Evolutionary conservation across 1,284 basidiomycete genomes (phyloP), one percentile per base, ranked within the genome.

Genomic region (Pseudozyma sp.): DNA sequence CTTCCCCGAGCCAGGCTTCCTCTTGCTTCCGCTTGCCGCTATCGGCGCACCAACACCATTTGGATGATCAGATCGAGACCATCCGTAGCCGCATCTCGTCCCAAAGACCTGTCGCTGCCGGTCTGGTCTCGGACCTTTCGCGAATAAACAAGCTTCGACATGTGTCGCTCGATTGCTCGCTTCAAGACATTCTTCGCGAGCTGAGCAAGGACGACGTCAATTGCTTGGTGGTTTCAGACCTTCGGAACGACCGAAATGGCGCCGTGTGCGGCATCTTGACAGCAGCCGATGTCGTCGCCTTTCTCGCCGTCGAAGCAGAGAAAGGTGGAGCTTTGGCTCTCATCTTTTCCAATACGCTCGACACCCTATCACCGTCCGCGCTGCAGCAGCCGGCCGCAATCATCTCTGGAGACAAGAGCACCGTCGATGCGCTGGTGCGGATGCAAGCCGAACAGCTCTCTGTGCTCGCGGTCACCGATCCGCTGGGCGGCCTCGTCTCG

Each of bases 341-440:
- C 10, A 31, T 55, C n/a, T 51, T 75, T 29, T 45, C 56, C 34
- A 33, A 35, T 19, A 42, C 48, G 7, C 51, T 75, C 16, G 64
- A 71, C 11, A 35, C 33, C 13, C 55, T 61, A 14, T 35, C 54
- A 14, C 11, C 44, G n/a, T 33, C 54, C 0, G 46, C 33, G 14
- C 46, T 51, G 34, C 71, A 56, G 31, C 58, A 67, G 45, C 67
- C 64, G 1, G 60, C 66, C 16, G 54, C 54, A 5, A 54, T 59
- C 31, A 75, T 75, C 50, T 62, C 66, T 3, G 63, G 72, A 17
- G 72, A 75, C 49, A 64, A 53, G 31, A 71, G 64, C 52, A 56
- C 61, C 24, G 49, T 71, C 17, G 72, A 75, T 42, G 72, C 72
- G 33, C 56, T 75, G 29, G 52, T 64, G 14, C 65, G 68, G n/a